Conservation (phyloP, 2,329 filamentous ascomycete genomes). For the Fragosphaeria purpurea region DNA sequence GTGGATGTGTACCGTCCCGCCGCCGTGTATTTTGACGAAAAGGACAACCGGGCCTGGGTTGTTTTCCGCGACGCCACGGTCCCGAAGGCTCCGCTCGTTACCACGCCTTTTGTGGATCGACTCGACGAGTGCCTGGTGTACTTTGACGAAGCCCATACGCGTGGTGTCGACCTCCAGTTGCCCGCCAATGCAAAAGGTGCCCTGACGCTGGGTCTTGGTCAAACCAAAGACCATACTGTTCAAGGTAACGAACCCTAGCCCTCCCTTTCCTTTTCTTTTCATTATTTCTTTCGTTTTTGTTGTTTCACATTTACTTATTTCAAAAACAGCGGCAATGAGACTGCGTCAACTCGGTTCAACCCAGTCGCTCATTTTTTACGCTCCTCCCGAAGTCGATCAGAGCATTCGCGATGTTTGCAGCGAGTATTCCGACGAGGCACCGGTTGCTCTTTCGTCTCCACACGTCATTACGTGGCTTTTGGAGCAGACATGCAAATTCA, state of each 20-base stretch:
- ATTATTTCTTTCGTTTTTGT: neutral
- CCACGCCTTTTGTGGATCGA: constrained; percentile 44
- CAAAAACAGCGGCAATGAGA: constrained; percentile 49
- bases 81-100: constrained; percentile 32
- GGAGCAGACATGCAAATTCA: constrained; percentile 50
- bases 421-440: constrained; percentile 6
- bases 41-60: constrained; percentile 15
- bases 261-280: neutral
- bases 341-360: constrained; percentile 46
- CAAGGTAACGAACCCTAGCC: constrained; percentile 33
- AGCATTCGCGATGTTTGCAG: constrained; percentile 42
- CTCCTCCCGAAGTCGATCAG: constrained; percentile 50
- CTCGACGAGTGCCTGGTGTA: constrained; percentile 45
- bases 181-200: constrained; percentile 37
- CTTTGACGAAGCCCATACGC: constrained; percentile 50
- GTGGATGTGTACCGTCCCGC: neutral
- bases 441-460: constrained; percentile 26
- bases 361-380: constrained; percentile 46
- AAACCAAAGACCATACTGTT: constrained; percentile 51
- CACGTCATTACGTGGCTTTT: constrained; percentile 47
- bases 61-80: constrained; percentile 3
- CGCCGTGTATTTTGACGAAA: constrained; percentile 22
- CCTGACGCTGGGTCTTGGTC: constrained; percentile 43
- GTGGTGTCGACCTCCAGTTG: constrained; percentile 50
- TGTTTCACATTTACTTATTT: constrained; percentile 5